phyloP scores from a whole-genome alignment of 1,284 basidiomycete species.

The Heterobasidion parviporum region DNA sequence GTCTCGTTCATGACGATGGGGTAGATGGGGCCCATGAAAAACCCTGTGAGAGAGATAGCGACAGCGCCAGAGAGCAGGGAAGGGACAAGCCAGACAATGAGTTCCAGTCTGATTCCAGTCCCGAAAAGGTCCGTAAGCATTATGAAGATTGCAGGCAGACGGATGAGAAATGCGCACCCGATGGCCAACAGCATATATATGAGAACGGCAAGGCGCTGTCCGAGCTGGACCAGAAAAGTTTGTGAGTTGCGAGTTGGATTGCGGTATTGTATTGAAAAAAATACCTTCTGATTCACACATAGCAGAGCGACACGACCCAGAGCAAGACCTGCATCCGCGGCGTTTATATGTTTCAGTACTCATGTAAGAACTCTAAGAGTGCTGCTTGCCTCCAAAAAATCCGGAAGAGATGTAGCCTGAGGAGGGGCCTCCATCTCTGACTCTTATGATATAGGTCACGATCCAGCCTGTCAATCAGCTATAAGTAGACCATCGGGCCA shows the following conservation, averaged over 20 bases:
- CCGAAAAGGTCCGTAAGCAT: too few relatives aligned
- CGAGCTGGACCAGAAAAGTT: conserved; percentile 21
- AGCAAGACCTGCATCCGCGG: conserved; percentile 24
- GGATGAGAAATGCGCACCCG: conserved; percentile 14
- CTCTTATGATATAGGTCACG: conserved; percentile 36
- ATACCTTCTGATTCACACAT: conserved; percentile 39
- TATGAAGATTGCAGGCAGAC: too few relatives aligned
- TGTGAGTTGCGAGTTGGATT: background rate
- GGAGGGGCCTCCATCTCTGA: conserved; percentile 34
- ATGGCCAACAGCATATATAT: conserved; percentile 28
- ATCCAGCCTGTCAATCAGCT: conserved; percentile 23
- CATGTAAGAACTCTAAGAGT: background rate
- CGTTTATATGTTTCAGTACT: background rate
- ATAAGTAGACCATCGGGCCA: conserved; percentile 13
- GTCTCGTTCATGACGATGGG: conserved; percentile 44
- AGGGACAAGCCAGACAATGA: conserved; percentile 50
- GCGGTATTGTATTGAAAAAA: conserved; percentile 1
- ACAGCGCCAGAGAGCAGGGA: conserved; percentile 41
- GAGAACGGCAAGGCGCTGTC: conserved; percentile 30
- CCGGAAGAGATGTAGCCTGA: conserved; percentile 42
- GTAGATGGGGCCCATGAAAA: conserved; percentile 43
- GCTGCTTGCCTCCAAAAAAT: conserved; percentile 33
- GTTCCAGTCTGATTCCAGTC: conserved; percentile 28
- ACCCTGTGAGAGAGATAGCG: conserved; percentile 42
- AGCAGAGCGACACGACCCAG: conserved; percentile 35